These are phyloP conservation scores for Nothophaeocryptopus gaeumannii DNA, from an alignment of 2,329 filamentous ascomycete genomes.

Conservation along the genomic window DNA sequence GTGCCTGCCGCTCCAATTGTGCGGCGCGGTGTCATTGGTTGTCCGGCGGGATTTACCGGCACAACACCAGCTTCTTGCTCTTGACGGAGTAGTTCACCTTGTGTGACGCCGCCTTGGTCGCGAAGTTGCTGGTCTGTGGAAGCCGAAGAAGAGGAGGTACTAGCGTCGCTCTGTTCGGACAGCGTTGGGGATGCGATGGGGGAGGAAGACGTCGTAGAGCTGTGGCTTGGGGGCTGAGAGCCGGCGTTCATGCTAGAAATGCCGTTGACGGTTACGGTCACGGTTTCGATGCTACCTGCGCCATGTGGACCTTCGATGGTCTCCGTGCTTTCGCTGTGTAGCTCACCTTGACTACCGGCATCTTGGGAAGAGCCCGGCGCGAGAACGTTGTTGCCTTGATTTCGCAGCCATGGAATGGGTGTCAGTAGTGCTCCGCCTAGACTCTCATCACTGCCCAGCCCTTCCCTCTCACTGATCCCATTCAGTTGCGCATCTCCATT, in stretches of 20 bases:
- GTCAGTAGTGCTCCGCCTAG: conserved; percentile 87
- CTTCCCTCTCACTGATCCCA: conserved; percentile 53
- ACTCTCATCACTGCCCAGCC: conserved; percentile 78
- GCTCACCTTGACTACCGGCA: conserved; percentile 45
- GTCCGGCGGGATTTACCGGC: conserved; percentile 42
- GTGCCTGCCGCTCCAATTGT: conserved; percentile 25
- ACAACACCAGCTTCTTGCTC: conserved; percentile 81
- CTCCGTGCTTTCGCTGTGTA: conserved; percentile 72
- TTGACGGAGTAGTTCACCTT: conserved; percentile 80
- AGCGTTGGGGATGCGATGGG: conserved; percentile 29
- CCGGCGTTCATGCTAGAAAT: conserved; percentile 31
- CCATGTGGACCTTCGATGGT: conserved; percentile 80
- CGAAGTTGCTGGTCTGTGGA: conserved; percentile 35
- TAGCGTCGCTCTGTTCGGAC: conserved; percentile 35
- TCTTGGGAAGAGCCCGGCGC: conserved; percentile 13
- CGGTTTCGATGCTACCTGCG: conserved; percentile 74
- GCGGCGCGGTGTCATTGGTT: conserved; percentile 32
- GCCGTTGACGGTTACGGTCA: conserved; percentile 72
- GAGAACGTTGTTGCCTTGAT: conserved; percentile 17
- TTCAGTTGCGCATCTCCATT: conserved; percentile 59
- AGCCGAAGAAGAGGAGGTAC: conserved; percentile 35
- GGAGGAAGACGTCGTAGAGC: conserved; percentile 26
- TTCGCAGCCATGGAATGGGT: conserved; percentile 81
- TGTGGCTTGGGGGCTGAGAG: not conserved
- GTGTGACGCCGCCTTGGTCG: conserved; percentile 61